Evolutionary conservation across 371 early-diverging fungal genomes (phyloP).

Genomic region (Entomophthora muscae): DNA sequence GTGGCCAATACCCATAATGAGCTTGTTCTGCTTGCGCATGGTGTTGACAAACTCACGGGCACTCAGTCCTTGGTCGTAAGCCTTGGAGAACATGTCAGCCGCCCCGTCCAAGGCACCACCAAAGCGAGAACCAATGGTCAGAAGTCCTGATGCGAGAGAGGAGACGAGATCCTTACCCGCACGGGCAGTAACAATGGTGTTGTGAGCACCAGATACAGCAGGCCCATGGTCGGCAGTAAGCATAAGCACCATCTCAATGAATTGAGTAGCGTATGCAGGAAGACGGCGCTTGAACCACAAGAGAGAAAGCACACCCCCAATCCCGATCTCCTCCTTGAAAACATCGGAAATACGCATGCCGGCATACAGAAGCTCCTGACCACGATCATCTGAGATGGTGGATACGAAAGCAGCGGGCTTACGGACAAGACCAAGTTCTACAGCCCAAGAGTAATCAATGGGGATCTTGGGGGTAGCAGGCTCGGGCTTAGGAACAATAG

Average conservation of each 20-base stretch:
- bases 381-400: slow-evolving; percentile 96
- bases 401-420: slow-evolving; percentile 96
- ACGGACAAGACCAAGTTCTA: slow-evolving; percentile 91
- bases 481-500: slow-evolving; percentile 53
- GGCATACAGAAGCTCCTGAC: slow-evolving; percentile 93
- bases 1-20: slow-evolving; percentile 93
- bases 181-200: slow-evolving; percentile 96
- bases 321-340: slow-evolving; percentile 92
- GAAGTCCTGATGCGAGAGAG: slow-evolving; percentile 80
- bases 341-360: slow-evolving; percentile 96
- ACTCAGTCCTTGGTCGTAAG: slow-evolving; percentile 75
- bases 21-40: slow-evolving; percentile 79
- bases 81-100: slow-evolving; percentile 69
- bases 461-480: slow-evolving; percentile 96
- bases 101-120: slow-evolving; percentile 97
- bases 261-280: slow-evolving; percentile 85
- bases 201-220: slow-evolving; percentile 86
- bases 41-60: slow-evolving; percentile 81
- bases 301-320: slow-evolving; percentile 89
- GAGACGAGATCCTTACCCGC: slow-evolving; percentile 95
- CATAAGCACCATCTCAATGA: slow-evolving; percentile 98
- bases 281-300: slow-evolving; percentile 96
- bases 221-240: slow-evolving; percentile 97
- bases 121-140: slow-evolving; percentile 90
- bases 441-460: slow-evolving; percentile 97